Base-by-base conservation (phyloP, 179 eudicot species). In the Actinidia polygama region DNA sequence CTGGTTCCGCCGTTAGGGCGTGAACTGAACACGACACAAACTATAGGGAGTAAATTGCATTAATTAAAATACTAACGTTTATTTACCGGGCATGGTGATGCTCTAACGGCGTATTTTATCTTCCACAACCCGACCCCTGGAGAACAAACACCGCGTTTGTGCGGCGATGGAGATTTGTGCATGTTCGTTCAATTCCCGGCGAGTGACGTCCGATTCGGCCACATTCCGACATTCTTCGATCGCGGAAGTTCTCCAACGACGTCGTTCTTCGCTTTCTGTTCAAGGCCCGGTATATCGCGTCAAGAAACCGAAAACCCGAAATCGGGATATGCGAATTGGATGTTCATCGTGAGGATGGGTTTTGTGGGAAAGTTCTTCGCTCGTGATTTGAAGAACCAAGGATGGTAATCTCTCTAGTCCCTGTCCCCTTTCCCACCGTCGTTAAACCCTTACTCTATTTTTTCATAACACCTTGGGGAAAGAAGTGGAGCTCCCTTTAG, bases 331-430 rank as follows among this genome's bases (percentile, higher is more conserved):
- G 59, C 83, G 0, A 88, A 87, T 62, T 87, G 86, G 72, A 91
- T 95, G 93, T 91, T 95, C 80, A 88, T 95, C 78, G 83, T 94
- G 71, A 98, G 98, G 10, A 84, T 93, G 95, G 98, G 99, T 85
- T 95, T 85, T 67, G 99, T 94, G 15, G 97, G 93, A 15, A 89
- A 93, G 57, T 93, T 87, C 88, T 91, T 94, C 44, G 99, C 94
- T 26, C 88, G 85, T 7, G 76, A 92, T n/a, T 63, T 94, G 72
- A 88, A 82, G 84, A 80, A 63, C 82, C 83, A 87, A 75, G 95
- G 92, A 87, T 94, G 98, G 96, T 94, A 87, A 82, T 18, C 5
- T n/a, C 15, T 36, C 55, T 23, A 40, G 24, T 50, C n/a, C n/a
- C n/a, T n/a, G n/a, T n/a, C n/a, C n/a, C n/a, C n/a, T n/a, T n/a